Evolutionary conservation across 2,329 filamentous ascomycete genomes (phyloP).

Genomic region (Colletotrichum liriopes): DNA sequence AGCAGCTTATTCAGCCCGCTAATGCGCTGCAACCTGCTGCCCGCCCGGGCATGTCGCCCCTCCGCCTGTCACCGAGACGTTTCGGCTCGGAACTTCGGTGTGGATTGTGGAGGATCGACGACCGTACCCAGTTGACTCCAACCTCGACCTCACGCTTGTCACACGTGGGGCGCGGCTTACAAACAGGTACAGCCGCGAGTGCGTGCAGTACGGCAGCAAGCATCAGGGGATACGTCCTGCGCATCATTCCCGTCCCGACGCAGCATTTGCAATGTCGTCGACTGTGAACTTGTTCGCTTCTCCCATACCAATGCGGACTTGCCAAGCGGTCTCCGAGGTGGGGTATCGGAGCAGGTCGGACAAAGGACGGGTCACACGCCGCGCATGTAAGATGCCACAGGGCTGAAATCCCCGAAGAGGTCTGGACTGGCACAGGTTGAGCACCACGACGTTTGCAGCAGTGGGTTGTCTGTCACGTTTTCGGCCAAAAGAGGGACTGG

Average conservation of each 20-base stretch:
- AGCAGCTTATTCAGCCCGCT: conserved; percentile 28
- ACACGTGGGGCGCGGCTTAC: conserved; percentile 25
- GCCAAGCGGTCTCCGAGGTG: conserved; percentile 19
- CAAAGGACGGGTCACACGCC: not conserved
- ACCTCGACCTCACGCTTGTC: not conserved
- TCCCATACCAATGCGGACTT: conserved; percentile 7
- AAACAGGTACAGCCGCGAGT: not conserved
- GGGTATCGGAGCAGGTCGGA: conserved; percentile 18
- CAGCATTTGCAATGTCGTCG: conserved; percentile 10
- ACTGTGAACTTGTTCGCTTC: conserved; percentile 2
- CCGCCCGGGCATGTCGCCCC: conserved; percentile 5
- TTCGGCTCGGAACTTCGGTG: conserved; percentile 39
- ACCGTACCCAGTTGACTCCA: conserved; percentile 17
- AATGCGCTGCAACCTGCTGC: conserved; percentile 33
- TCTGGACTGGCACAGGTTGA: conserved; percentile 1
- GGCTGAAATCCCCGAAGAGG: not conserved
- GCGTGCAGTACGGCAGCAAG: conserved; percentile 5
- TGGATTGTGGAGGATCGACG: conserved; percentile 42
- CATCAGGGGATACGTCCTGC: conserved; percentile 5
- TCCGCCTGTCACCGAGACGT: conserved; percentile 38
- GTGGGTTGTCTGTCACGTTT: not conserved
- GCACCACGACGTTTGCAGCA: not conserved
- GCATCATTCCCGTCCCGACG: conserved; percentile 21
- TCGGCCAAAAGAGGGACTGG: not conserved
- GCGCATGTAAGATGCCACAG: not conserved